phyloP scores from a whole-genome alignment of 805 yeast genomes.

The Candida argentea region DNA sequence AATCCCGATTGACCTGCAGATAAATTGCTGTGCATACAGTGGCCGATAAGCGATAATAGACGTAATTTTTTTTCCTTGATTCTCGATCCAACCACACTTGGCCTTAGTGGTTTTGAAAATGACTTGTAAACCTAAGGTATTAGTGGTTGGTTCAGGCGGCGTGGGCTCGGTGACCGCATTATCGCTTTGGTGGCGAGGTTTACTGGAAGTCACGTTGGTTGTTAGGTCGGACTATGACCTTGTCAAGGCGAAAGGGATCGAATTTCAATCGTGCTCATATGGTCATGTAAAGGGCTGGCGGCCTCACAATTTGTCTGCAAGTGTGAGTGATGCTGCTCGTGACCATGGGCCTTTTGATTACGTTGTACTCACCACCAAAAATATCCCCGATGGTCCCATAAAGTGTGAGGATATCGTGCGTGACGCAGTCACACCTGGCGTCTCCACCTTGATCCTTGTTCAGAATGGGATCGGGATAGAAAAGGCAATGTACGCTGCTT shows the following conservation, averaged over 20 bases:
- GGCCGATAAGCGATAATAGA: no score
- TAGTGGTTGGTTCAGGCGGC: constrained; percentile 77
- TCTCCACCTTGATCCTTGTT: constrained; percentile 22
- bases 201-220: constrained; percentile 48
- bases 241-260: constrained; percentile 44
- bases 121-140: constrained; percentile 20
- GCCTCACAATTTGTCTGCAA: constrained; percentile 38
- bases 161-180: constrained; percentile 75
- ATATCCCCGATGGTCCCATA: constrained; percentile 23
- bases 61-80: background rate
- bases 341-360: constrained; percentile 22
- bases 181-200: constrained; percentile 39
- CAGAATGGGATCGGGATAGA: constrained; percentile 34
- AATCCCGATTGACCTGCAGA: no score
- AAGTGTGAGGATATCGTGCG: constrained; percentile 33
- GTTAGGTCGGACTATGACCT: constrained; percentile 55
- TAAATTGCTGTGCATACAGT: no score
- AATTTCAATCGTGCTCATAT: constrained; percentile 51
- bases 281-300: constrained; percentile 45
- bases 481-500: constrained; percentile 18
- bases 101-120: no score
- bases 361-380: constrained; percentile 29
- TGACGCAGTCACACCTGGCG: constrained; percentile 10
- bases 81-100: constrained; percentile 66
- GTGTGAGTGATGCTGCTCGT: constrained; percentile 35